Evolutionary conservation across 208 protist genomes (phyloP), one percentile per base, ranked within the genome.

Genomic region (Leishmania amazonensis): DNA sequence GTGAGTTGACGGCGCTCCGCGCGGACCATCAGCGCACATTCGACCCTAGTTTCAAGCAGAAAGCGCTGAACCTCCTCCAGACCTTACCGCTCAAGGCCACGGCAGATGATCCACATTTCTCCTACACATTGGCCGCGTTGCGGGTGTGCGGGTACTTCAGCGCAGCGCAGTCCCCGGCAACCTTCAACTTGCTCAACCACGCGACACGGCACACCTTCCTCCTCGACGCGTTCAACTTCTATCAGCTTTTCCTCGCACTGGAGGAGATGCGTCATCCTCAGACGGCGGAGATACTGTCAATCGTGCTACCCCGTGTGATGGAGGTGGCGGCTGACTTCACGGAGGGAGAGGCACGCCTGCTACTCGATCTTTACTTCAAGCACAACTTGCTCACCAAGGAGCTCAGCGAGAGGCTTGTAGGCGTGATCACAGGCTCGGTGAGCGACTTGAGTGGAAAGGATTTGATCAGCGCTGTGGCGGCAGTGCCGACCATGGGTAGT

Each of bases 181-280:
- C 92, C n/a, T 94, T 92, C 77, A 86, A 89, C 9, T 80, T 96
- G 24, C 86, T 97, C 60, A 94, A 96, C 75, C 92, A 96, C 54
- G 73, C 93, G 75, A 95, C 92, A 1, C 84, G 88, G 19, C 91
- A 97, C 81, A 85, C 88, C 21, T 96, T 91, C 71, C 72, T 96
- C 74, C 83, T 97, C 9, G 93, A 96, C 73, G 91, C 87, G 3
- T 83, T 86, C 57, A 78, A 72, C 57, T 76, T 96, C 45, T 89
- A 83, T 35, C 83, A 87, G 38, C 85, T 96, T 38, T 77, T 79
- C 35, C 47, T 42, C n/a, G 80, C 78, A 6, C 80, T 97, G 42
- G n/a, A 75, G 5, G 83, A 85, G 2, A 76, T 96, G 81, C 75
- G 83, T 73, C 89, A 91, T 83, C 85, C 91, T 31, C 91, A 95